phyloP scores from a whole-genome alignment of 306 rosid genomes.

The Gastrolobium bilobum region DNA sequence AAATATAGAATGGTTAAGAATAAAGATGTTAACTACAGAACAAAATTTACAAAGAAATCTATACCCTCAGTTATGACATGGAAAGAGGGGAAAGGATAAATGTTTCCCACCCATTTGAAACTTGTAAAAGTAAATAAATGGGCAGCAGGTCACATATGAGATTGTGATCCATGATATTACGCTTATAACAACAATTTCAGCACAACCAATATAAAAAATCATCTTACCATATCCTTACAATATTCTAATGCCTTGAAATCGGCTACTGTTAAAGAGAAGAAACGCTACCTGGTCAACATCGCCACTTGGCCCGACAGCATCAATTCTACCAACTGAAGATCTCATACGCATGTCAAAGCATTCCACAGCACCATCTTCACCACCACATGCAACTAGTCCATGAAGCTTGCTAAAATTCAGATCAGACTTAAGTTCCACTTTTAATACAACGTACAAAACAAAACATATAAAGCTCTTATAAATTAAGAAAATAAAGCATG shows the following conservation, averaged over 20 bases:
- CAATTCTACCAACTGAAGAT: slow-evolving; percentile 91
- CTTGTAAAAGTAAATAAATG: slow-evolving; percentile 17
- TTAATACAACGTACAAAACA: slow-evolving; percentile 40
- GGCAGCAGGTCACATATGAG: slow-evolving; percentile 1
- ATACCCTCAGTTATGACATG: slow-evolving; percentile 25
- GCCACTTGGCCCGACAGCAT: slow-evolving; percentile 82
- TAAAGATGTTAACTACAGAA: slow-evolving; percentile 11
- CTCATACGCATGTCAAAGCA: slow-evolving; percentile 87
- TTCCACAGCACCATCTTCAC: slow-evolving; percentile 96
- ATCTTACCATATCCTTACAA: slow-evolving; percentile 4
- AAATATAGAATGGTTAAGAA: slow-evolving; percentile 46
- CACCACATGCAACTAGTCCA: slow-evolving; percentile 96
- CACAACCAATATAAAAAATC: slow-evolving; percentile 18
- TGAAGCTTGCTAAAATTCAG: slow-evolving; percentile 79
- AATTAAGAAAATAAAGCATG: slow-evolving; percentile 44
- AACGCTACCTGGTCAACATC: slow-evolving; percentile 75
- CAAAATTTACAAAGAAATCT: slow-evolving; percentile 17
- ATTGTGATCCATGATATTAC: slow-evolving; percentile 8
- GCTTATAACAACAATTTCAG: slow-evolving; percentile 22
- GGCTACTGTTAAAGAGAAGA: slow-evolving; percentile 36
- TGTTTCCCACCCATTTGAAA: slow-evolving; percentile 38
- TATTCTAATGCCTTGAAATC: slow-evolving; percentile 8
- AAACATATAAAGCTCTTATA: slow-evolving; percentile 36
- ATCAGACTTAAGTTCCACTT: slow-evolving; percentile 34
- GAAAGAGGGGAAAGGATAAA: slow-evolving; percentile 14